Conservation (phyloP, 805 yeast species). For the Priceomyces fermenticarens region DNA sequence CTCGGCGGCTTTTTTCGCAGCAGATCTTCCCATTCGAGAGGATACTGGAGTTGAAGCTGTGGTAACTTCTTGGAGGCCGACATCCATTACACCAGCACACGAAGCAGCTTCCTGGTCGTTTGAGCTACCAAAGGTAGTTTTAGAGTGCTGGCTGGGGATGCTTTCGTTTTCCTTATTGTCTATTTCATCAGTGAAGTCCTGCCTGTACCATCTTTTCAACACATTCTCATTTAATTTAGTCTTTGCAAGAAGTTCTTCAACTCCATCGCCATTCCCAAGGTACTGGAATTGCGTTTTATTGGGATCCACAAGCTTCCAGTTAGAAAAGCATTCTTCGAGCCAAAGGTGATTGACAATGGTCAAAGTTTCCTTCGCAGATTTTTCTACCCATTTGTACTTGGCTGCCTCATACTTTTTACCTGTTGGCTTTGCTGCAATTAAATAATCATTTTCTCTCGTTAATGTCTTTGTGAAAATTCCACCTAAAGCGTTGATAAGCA, state of each 20-base stretch:
- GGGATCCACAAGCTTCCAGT: slow-evolving; percentile 55
- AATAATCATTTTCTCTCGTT: slow-evolving; percentile 63
- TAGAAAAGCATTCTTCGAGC: slow-evolving; percentile 75
- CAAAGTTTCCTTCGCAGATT: slow-evolving; percentile 26
- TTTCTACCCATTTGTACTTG: slow-evolving; percentile 48
- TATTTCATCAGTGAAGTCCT: background rate
- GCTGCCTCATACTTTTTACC: slow-evolving; percentile 83
- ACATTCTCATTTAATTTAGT: slow-evolving; percentile 43
- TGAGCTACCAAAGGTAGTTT: background rate
- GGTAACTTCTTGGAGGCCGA: too few species aligned
- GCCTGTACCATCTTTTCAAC: slow-evolving; percentile 35
- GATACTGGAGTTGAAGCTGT: background rate
- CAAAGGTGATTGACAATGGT: slow-evolving; percentile 75
- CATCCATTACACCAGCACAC: background rate
- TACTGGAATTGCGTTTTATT: slow-evolving; percentile 45
- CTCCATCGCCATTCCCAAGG: slow-evolving; percentile 38
- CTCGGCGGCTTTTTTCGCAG: slow-evolving; percentile 63
- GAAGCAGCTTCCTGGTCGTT: background rate
- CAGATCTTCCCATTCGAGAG: slow-evolving; percentile 43
- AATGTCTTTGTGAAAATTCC: slow-evolving; percentile 70
- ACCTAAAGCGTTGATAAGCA: slow-evolving; percentile 64
- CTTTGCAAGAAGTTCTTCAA: slow-evolving; percentile 51
- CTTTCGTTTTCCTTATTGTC: background rate
- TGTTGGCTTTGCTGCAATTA: slow-evolving; percentile 60
- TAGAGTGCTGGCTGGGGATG: too few species aligned